phyloP scores from a whole-genome alignment of 2,329 filamentous ascomycete genomes.

The Paraphaeosphaeria minitans region DNA sequence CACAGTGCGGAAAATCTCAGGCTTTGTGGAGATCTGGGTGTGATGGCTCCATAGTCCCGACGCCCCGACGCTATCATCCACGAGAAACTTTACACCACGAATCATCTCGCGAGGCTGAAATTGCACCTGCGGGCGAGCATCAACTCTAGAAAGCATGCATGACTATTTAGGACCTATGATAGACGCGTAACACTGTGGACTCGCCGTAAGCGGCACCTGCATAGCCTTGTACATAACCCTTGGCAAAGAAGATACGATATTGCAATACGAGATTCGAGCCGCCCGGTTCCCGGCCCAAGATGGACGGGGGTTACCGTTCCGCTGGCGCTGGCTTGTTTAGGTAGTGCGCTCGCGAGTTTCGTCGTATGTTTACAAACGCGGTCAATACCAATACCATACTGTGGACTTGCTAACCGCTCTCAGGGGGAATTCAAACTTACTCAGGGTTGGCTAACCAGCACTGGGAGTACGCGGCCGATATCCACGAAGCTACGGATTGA shows the following conservation, averaged over 20 bases:
- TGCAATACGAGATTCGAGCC: background rate
- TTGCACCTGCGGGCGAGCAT: background rate
- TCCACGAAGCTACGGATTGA: background rate
- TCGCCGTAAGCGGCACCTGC: background rate
- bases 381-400: background rate
- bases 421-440: background rate
- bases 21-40: background rate
- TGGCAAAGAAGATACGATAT: background rate
- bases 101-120: background rate
- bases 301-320: background rate
- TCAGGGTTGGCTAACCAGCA: background rate
- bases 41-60: background rate
- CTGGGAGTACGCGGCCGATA: conserved; percentile 4
- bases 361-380: conserved; percentile 9
- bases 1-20: background rate
- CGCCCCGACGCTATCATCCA: background rate
- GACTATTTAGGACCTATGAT: background rate
- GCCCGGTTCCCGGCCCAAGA: background rate
- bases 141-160: background rate
- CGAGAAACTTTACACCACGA: background rate
- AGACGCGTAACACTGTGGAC: background rate
- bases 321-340: conserved; percentile 1
- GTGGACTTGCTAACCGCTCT: background rate
- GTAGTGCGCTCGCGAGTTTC: conserved; percentile 2
- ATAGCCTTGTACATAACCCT: background rate